These are phyloP conservation scores for Nitzschia palea DNA, from an alignment of 108 stramenopile genomes.

Conservation along the genomic window DNA sequence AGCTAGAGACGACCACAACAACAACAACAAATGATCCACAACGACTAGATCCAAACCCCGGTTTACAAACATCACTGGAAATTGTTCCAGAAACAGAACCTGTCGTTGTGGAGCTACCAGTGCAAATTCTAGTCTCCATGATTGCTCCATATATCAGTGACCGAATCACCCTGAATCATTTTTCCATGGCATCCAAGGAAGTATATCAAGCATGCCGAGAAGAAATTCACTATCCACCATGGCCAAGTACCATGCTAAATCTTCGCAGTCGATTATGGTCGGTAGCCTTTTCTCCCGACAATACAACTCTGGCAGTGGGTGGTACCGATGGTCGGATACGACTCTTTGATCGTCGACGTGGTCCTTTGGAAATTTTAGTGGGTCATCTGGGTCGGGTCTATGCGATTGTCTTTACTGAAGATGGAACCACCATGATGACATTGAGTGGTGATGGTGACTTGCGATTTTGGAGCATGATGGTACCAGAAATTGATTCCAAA, in stretches of 20 bases:
- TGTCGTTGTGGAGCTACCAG: not conserved
- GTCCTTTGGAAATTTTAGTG: conserved; percentile 4
- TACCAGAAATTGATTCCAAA: not conserved
- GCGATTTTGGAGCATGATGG: conserved; percentile 7
- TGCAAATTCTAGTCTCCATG: not conserved
- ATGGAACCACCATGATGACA: conserved; percentile 10
- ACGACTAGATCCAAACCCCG: no score
- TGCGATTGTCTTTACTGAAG: conserved; percentile 3
- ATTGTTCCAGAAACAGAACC: no score
- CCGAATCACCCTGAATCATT: conserved; percentile 4
- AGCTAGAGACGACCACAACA: no score
- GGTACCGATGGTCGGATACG: conserved; percentile 4
- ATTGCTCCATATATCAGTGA: conserved; percentile 13
- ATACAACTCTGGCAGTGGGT: conserved; percentile 1
- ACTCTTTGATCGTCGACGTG: not conserved
- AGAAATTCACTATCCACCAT: not conserved
- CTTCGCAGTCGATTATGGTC: conserved; percentile 7
- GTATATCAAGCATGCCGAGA: not conserved
- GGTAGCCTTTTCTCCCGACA: conserved; percentile 12
- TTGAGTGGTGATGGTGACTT: conserved; percentile 20
- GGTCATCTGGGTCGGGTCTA: conserved; percentile 20
- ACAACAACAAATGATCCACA: no score
- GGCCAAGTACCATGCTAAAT: conserved; percentile 5
- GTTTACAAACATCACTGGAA: no score
- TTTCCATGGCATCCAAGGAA: conserved; percentile 7